A percentile compares a stretch with the other conserved stretches of the same genome.
Evolutionary conservation across 2,329 filamentous ascomycete species (phyloP).

Genomic region (Alternaria tenuissima): DNA sequence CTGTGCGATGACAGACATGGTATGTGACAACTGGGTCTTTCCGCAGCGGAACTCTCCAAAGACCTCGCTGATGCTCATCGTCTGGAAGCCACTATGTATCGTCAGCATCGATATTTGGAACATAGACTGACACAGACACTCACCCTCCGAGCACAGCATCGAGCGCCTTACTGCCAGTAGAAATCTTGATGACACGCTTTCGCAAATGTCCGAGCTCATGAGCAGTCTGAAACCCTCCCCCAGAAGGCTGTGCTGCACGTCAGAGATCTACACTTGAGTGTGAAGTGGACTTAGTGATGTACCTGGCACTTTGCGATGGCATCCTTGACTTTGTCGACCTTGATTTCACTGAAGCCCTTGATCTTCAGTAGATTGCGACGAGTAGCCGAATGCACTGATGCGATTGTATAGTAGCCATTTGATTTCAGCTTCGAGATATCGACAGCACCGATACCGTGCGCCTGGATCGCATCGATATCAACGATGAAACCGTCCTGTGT

Average conservation of each 20-base stretch:
- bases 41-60: conserved; percentile 71
- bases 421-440: conserved; percentile 72
- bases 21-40: conserved; percentile 75
- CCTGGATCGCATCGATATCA: conserved; percentile 72
- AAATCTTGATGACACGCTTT: conserved; percentile 70
- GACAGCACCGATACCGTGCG: conserved; percentile 70
- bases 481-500: conserved; percentile 64
- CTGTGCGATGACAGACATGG: conserved; percentile 71
- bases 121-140: conserved; percentile 9
- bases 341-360: conserved; percentile 74
- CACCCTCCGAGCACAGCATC: conserved; percentile 71
- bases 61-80: conserved; percentile 73
- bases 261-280: conserved; percentile 9
- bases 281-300: conserved; percentile 19
- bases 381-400: conserved; percentile 67
- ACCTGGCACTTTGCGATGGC: conserved; percentile 69
- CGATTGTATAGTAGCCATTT: conserved; percentile 70
- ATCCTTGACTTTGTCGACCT: conserved; percentile 76
- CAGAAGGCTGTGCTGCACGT: conserved; percentile 58
- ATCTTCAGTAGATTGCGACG: conserved; percentile 69
- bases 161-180: conserved; percentile 74
- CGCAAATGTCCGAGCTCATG: conserved; percentile 70
- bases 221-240: conserved; percentile 70
- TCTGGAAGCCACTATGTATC: conserved; percentile 67
- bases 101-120: conserved; percentile 18